Base-by-base conservation (phyloP, 2,329 filamentous ascomycete genomes). In the Torrubiella hemipterigena region DNA sequence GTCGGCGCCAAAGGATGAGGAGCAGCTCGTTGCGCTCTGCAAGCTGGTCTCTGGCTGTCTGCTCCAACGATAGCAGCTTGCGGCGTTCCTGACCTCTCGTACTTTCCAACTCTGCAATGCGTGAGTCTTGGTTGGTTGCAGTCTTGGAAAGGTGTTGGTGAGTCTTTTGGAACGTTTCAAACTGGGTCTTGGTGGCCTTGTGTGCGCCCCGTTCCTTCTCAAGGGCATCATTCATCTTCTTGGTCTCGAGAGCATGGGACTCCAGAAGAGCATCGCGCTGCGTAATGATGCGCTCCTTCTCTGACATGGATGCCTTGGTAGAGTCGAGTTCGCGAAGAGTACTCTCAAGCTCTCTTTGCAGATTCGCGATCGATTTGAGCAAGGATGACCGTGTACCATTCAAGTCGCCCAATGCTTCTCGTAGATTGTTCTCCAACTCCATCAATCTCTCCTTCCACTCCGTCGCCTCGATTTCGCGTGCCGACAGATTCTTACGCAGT, bases 381-480 rank as follows among this genome's bases (percentile, higher is more conserved):
- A 96, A 65, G 45, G 80, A 87, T 32, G 85, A 84, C 43, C 83
- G 73, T 22, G 85, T 93, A 37, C 85, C 86, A 44, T 82, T 83
- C 35, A 89, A 69, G 56, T 94, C 87, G 42, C 87, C 87, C 38
- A 98, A 67, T 5, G 85, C 81, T 49, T 89, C 81, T 26, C 87
- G 73, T 42, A 98, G 66, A 47, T 84, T 89, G 49, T 77, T 85
- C 60, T 96, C 91, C 33, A 96, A 68, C 54, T 95, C 87, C 52
- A 85, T 76, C 30, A 95, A 66, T 40, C 85, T 76, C 56, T 93
- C 84, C 59, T 91, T 93, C 82, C 84, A 95, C 41, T 86, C 81
- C 8, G 77, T 77, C 7, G 85, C 84, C 53, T 96, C 91, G 29
- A 89, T 79, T 53, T 96, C 87, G 33, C 85, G 77, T 29, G 77